Conservation (phyloP, 441 rosid genomes). For the Erodium texanum region DNA sequence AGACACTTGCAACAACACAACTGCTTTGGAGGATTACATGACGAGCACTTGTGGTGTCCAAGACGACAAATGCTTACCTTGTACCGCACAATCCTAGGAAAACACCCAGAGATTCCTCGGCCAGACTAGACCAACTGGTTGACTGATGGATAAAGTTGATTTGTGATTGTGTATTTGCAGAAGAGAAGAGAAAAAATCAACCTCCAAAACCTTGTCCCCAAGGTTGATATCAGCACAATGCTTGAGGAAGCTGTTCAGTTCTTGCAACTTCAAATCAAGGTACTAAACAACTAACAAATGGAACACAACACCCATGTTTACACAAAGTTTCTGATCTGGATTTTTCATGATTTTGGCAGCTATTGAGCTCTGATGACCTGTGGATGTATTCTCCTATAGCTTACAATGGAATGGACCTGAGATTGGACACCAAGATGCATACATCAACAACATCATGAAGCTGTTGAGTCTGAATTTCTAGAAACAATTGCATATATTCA, state of each 20-base stretch:
- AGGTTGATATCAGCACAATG: slow-evolving; percentile 84
- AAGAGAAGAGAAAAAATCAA: slow-evolving; percentile 75
- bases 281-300: slow-evolving; percentile 2
- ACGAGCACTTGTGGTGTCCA: no score
- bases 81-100: no score
- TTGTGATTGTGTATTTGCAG: slow-evolving; percentile 24
- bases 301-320: no score
- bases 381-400: slow-evolving; percentile 79
- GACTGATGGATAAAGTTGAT: slow-evolving; percentile 12
- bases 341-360: slow-evolving; percentile 26
- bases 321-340: not conserved
- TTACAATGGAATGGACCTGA: slow-evolving; percentile 66
- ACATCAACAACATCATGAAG: slow-evolving; percentile 19
- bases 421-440: slow-evolving; percentile 40
- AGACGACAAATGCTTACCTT: no score
- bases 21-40: no score
- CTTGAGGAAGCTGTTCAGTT: slow-evolving; percentile 78
- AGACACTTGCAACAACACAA: no score
- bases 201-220: slow-evolving; percentile 65
- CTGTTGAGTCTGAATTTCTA: not conserved
- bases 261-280: slow-evolving; percentile 80
- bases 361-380: slow-evolving; percentile 61
- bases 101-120: no score
- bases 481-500: not conserved
- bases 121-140: not conserved